phyloP scores from a whole-genome alignment of 495 filamentous ascomycete genomes.

The Aspergillus nanangensis region DNA sequence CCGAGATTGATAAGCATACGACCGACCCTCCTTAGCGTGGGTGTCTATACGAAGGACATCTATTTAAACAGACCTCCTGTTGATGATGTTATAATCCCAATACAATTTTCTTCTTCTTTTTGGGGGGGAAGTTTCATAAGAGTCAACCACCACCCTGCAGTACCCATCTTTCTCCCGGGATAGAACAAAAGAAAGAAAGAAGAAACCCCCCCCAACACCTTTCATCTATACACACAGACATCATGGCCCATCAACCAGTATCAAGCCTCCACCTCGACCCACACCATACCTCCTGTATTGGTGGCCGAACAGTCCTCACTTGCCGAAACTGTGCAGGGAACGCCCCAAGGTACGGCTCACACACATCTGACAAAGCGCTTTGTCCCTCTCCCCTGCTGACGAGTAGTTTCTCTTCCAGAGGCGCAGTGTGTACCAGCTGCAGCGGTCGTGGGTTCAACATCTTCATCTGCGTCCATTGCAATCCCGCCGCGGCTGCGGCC shows the following conservation, averaged over 20 bases:
- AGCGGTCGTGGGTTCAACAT: conserved; percentile 34
- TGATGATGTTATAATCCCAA: too few relatives aligned
- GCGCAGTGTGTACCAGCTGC: conserved; percentile 29
- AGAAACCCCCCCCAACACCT: too few relatives aligned
- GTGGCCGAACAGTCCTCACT: conserved; percentile 32
- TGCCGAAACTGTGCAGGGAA: conserved; percentile 37
- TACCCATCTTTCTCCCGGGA: too few relatives aligned
- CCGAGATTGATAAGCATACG: background rate
- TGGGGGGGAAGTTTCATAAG: too few relatives aligned
- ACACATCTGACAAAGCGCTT: too few relatives aligned
- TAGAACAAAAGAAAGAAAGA: too few relatives aligned
- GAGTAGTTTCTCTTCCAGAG: conserved; percentile 15
- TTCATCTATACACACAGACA: too few relatives aligned
- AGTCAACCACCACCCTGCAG: too few relatives aligned
- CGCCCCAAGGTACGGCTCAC: conserved; percentile 30
- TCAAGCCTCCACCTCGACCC: conserved; percentile 27
- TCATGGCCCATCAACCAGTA: conserved; percentile 19
- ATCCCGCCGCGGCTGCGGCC: conserved; percentile 22
- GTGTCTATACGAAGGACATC: too few relatives aligned
- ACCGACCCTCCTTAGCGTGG: background rate
- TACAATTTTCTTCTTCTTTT: too few relatives aligned
- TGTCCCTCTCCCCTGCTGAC: too few relatives aligned
- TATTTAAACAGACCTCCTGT: too few relatives aligned
- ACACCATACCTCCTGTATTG: conserved; percentile 32
- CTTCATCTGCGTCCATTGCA: conserved; percentile 33